These are phyloP conservation scores for Solanum hybrid DNA, from an alignment of 305 asterid genomes.

Conservation along the genomic window DNA sequence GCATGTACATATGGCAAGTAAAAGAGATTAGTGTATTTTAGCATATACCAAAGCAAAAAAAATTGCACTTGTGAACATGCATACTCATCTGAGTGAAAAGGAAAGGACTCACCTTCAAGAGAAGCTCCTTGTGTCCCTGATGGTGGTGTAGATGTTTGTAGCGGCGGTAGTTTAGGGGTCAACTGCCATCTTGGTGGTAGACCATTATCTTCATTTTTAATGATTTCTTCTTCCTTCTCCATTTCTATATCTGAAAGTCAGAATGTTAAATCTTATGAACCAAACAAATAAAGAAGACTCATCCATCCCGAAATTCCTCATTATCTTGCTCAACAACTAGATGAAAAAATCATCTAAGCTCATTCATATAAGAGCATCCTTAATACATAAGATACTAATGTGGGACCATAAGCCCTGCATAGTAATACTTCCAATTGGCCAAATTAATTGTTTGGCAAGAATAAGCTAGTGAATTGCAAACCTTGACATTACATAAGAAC, in stretches of 20 bases:
- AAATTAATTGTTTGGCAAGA: not conserved
- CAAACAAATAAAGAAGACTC: not conserved
- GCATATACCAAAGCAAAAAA: not conserved
- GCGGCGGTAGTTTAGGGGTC: conserved; percentile 25
- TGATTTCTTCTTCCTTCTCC: conserved; percentile 33
- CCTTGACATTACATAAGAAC: not conserved
- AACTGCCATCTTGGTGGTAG: conserved; percentile 74
- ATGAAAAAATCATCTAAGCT: not conserved
- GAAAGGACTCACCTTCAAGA: conserved; percentile 32
- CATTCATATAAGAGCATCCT: not conserved
- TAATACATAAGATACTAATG: not conserved
- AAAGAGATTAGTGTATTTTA: not conserved
- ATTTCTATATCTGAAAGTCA: conserved; percentile 29
- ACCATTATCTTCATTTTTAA: conserved; percentile 35
- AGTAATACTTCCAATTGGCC: not conserved
- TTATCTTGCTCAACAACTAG: not conserved
- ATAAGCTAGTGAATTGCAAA: not conserved
- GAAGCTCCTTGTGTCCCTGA: conserved; percentile 24
- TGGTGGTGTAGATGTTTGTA: conserved; percentile 27
- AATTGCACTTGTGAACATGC: not conserved
- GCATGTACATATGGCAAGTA: not conserved
- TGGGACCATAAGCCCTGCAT: not conserved
- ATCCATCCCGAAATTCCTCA: not conserved
- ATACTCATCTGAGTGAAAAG: not conserved
- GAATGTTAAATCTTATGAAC: conserved; percentile 11